Conservation (phyloP, 768 basidiomycete species). For the Myochromella boudieri region DNA sequence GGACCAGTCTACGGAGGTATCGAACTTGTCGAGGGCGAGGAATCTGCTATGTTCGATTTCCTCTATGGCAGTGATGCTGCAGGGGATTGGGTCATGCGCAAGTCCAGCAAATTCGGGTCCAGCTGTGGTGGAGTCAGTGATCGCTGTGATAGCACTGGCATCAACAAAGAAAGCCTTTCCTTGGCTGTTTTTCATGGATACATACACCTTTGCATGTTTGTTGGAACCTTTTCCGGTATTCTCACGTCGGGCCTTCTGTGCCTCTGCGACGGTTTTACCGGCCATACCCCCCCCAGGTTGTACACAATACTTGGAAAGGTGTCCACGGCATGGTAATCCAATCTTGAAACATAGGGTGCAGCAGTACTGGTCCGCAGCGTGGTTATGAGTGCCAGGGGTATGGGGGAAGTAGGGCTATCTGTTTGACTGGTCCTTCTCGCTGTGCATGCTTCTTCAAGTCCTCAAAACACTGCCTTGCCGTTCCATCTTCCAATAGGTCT, state of each 20-base stretch:
- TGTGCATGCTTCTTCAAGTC: not conserved
- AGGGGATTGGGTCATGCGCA: too few relatives aligned
- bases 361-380: too few relatives aligned
- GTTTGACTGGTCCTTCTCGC: not conserved
- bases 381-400: too few relatives aligned
- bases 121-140: not conserved
- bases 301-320: constrained; percentile 21
- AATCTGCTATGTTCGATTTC: constrained; percentile 10
- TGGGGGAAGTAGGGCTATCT: not conserved
- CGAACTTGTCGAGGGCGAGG: constrained; percentile 5
- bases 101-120: constrained; percentile 5
- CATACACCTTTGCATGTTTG: not conserved
- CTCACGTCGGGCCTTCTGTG: not conserved
- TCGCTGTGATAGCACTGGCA: too few relatives aligned
- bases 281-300: constrained; percentile 22
- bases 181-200: too few relatives aligned
- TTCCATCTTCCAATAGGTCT: not conserved
- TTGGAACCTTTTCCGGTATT: not conserved
- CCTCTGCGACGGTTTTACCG: constrained; percentile 19
- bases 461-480: not conserved
- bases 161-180: constrained; percentile 6
- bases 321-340: too few relatives aligned
- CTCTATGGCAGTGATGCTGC: not conserved
- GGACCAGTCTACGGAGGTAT: constrained; percentile 11
- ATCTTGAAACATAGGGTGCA: too few relatives aligned